A percentile compares a stretch with the other conserved stretches of the same genome.
These are phyloP conservation scores for Naganishia friedmannii DNA, from an alignment of 768 basidiomycete species.

Conservation along the genomic window DNA sequence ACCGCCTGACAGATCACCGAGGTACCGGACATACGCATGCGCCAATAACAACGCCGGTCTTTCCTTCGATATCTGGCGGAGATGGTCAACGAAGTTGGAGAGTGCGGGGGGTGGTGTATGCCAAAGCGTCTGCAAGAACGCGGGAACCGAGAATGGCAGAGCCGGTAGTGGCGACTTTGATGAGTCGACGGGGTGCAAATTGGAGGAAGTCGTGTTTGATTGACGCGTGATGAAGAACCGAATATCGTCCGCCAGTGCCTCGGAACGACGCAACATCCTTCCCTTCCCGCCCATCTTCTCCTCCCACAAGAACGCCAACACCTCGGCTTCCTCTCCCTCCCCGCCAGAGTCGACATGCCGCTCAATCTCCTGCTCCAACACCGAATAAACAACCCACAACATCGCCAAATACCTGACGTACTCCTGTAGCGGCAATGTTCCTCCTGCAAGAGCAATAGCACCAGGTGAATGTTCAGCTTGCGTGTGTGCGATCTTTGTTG, in stretches of 20 bases:
- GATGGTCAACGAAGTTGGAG: slow-evolving; percentile 59
- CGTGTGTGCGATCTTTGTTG: slow-evolving; percentile 60
- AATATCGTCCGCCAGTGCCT: slow-evolving; percentile 66
- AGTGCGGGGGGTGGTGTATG: slow-evolving; percentile 58
- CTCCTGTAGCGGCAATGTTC: slow-evolving; percentile 62
- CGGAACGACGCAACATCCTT: slow-evolving; percentile 54
- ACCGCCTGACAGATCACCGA: slow-evolving; percentile 76
- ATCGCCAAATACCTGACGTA: slow-evolving; percentile 71
- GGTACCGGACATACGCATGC: slow-evolving; percentile 77
- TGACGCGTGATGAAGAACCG: slow-evolving; percentile 56
- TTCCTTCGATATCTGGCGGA: slow-evolving; percentile 57
- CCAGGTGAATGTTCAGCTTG: slow-evolving; percentile 61
- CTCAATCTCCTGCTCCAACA: slow-evolving; percentile 28
- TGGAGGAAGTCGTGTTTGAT: background rate
- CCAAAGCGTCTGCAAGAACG: slow-evolving; percentile 58
- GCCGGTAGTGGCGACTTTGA: slow-evolving; percentile 27
- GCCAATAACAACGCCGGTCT: slow-evolving; percentile 63
- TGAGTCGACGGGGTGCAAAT: background rate
- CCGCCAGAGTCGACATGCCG: background rate
- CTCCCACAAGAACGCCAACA: slow-evolving; percentile 18
- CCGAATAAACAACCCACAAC: slow-evolving; percentile 70
- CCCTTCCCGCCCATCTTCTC: slow-evolving; percentile 24
- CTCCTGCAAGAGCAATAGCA: slow-evolving; percentile 61
- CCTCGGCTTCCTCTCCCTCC: slow-evolving; percentile 19
- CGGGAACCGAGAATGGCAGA: slow-evolving; percentile 48